A percentile compares a stretch with the other conserved stretches of the same genome.
These are phyloP conservation scores for Kalmusia sp. DNA, from an alignment of 2,329 filamentous ascomycete genomes.

Conservation along the genomic window DNA sequence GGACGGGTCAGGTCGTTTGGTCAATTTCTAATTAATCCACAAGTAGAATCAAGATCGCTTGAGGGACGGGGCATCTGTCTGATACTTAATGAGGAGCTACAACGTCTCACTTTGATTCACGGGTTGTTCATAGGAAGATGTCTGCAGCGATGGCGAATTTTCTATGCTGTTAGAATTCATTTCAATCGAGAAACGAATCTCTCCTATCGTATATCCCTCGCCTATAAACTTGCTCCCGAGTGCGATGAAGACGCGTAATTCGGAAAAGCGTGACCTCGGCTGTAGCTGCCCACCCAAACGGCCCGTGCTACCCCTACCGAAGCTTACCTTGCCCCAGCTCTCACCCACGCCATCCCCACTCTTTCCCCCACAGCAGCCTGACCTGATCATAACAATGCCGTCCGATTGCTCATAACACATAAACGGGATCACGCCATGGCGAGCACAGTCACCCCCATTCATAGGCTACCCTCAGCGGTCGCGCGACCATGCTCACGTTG, in stretches of 20 bases:
- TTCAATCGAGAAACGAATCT: too few species aligned
- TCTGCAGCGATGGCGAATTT: neutral
- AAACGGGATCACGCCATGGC: slow-evolving; percentile 23
- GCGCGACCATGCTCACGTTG: slow-evolving; percentile 27
- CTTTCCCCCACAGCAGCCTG: neutral
- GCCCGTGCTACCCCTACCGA: slow-evolving; percentile 4
- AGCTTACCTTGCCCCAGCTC: neutral
- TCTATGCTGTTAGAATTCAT: too few species aligned
- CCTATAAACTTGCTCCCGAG: too few species aligned
- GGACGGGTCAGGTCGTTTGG: too few species aligned
- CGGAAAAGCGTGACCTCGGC: slow-evolving; percentile 13
- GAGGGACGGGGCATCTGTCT: too few species aligned
- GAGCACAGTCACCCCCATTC: slow-evolving; percentile 15
- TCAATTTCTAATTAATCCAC: too few species aligned
- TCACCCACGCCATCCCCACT: neutral
- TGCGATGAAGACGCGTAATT: too few species aligned
- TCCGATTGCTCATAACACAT: slow-evolving; percentile 1
- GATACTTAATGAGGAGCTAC: too few species aligned
- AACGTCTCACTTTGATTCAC: too few species aligned
- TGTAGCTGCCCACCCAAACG: neutral
- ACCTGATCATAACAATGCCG: slow-evolving; percentile 3
- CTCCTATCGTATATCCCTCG: too few species aligned
- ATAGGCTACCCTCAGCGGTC: slow-evolving; percentile 19
- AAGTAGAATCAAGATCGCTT: too few species aligned
- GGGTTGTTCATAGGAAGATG: too few species aligned